A percentile compares a stretch with the other conserved stretches of the same genome.
phyloP scores from a whole-genome alignment of 768 basidiomycete genomes.

The Cystofilobasidium capitatum region DNA sequence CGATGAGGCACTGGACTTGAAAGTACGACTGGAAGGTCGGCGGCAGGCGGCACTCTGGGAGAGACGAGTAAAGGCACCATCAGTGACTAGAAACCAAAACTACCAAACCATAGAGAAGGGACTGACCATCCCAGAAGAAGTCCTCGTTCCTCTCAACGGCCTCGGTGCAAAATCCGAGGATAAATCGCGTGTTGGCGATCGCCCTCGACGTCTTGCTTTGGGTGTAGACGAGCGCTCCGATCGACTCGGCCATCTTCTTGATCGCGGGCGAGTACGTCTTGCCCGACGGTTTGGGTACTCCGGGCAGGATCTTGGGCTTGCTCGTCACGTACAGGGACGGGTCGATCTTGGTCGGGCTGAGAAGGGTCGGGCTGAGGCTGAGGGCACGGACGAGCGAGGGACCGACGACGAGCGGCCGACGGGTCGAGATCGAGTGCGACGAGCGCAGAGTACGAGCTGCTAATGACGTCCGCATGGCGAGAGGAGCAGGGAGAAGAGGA shows the following conservation, averaged over 20 bases:
- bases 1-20: slow-evolving; percentile 9
- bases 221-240: background rate
- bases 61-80: background rate
- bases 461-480: background rate
- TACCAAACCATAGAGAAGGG: background rate
- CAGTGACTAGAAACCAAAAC: background rate
- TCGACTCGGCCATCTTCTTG: background rate
- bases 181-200: slow-evolving; percentile 19
- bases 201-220: background rate
- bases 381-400: background rate
- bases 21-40: slow-evolving; percentile 22
- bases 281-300: background rate
- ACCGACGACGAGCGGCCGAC: background rate
- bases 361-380: background rate
- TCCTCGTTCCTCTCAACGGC: slow-evolving; percentile 22
- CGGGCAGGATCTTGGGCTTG: slow-evolving; percentile 6
- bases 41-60: slow-evolving; percentile 18
- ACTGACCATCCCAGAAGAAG: slow-evolving; percentile 23
- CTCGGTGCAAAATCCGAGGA: slow-evolving; percentile 15
- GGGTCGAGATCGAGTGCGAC: background rate
- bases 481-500: background rate
- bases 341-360: slow-evolving; percentile 6
- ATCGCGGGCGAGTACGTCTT: background rate
- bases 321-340: slow-evolving; percentile 18
- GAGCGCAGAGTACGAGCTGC: background rate